Base-by-base conservation (phyloP, 371 early-diverging fungal species). In the Capillidium rhysosporum region DNA sequence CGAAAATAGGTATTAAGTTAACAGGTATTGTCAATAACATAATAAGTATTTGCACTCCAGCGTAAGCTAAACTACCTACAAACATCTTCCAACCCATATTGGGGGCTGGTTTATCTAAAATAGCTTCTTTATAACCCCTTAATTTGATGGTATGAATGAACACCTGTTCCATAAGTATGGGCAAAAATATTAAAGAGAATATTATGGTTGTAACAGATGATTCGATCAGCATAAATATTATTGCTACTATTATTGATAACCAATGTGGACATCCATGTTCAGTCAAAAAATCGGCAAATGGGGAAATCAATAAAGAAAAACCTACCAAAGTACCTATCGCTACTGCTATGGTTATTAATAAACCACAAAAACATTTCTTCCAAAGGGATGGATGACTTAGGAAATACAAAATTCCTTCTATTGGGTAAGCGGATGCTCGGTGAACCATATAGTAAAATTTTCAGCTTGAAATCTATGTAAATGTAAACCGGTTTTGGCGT, bases 1-100 rank as follows among this genome's bases (percentile, higher is more conserved):
- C 79, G 20, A 71, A 45, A 12, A 78, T 56, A n/a, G 81, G 81
- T 41, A 80, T 66, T 39, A 74, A 52, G 63, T 77, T 70, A 26
- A 80, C 57, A 5, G 81, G 79, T 10, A 75, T 61, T 8, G 75
- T 76, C 38, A 78, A 47, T 24, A 74, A 56, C 38, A 73, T 62
- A 0, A 74, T 52, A 14, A 73, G 18, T 23, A 73, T 56, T 67
- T 69, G 60, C 16, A 61, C 28, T 10, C 43, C 40, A 16, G 16
- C 16, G 14, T 38, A 56, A 25, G 26, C 8, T 12, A 52, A 21
- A 41, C 26, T 9, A 12, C 41, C 52, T 23, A 52, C 20, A 21
- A 40, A 16, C 5, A 41, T 52, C 23, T 24, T 14, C 7, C 14
- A 26, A 8, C 24, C 52, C 12, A 16, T 40, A 23, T 21, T 10